Evolutionary conservation across 495 filamentous ascomycete species (phyloP).

Genomic region (Aspergillus panamensis): DNA sequence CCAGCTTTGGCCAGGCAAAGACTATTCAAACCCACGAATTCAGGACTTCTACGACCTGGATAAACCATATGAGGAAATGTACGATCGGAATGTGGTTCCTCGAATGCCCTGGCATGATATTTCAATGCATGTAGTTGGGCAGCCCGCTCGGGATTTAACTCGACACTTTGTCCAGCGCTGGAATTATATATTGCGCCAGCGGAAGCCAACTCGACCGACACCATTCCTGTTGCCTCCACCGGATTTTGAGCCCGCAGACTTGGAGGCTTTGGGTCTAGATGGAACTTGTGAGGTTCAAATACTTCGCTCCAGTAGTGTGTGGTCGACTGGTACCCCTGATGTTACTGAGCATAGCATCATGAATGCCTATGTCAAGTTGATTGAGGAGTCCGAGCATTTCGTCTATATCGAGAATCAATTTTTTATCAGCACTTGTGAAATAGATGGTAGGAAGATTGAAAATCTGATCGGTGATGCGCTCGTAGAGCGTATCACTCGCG

Average conservation of each 20-base stretch:
- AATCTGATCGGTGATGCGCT: slow-evolving; percentile 95
- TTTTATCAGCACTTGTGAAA: slow-evolving; percentile 91
- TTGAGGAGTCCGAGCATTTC: slow-evolving; percentile 92
- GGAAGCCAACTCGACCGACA: slow-evolving; percentile 90
- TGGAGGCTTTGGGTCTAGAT: slow-evolving; percentile 80
- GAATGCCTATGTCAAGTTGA: slow-evolving; percentile 91
- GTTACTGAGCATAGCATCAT: slow-evolving; percentile 89
- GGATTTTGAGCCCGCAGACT: slow-evolving; percentile 79
- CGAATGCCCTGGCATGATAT: slow-evolving; percentile 99
- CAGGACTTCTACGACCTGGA: slow-evolving; percentile 92
- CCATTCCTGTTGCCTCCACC: slow-evolving; percentile 91
- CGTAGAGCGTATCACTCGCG: slow-evolving; percentile 84
- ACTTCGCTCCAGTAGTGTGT: slow-evolving; percentile 80
- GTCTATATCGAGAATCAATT: slow-evolving; percentile 99
- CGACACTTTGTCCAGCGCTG: slow-evolving; percentile 98
- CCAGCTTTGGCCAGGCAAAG: slow-evolving; percentile 96
- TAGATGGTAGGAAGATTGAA: slow-evolving; percentile 79
- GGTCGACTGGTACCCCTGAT: slow-evolving; percentile 86
- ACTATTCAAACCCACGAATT: slow-evolving; percentile 95
- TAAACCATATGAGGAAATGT: slow-evolving; percentile 99
- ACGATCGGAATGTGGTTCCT: slow-evolving; percentile 80
- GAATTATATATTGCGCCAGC: slow-evolving; percentile 94
- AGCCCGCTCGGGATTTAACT: slow-evolving; percentile 90
- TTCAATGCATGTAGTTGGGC: slow-evolving; percentile 95
- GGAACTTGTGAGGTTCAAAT: slow-evolving; percentile 97